These are phyloP conservation scores for Stygiomarasmius scandens DNA, from an alignment of 1,284 basidiomycete species.

Conservation along the genomic window DNA sequence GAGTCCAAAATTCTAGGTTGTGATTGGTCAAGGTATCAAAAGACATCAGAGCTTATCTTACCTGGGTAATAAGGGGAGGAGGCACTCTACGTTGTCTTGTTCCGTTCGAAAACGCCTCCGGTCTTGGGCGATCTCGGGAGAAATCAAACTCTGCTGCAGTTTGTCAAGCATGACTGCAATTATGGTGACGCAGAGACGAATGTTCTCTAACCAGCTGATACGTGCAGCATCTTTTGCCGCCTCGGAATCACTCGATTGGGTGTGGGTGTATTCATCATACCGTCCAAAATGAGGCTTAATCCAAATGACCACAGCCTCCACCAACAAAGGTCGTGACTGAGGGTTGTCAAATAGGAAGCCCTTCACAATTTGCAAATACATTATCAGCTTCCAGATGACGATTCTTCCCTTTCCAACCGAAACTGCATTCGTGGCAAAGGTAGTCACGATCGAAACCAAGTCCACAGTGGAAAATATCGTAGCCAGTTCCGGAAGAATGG, in stretches of 20 bases:
- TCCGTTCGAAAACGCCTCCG: conserved; percentile 72
- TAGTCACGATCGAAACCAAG: conserved; percentile 82
- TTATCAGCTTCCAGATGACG: conserved; percentile 90
- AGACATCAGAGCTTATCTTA: conserved; percentile 42
- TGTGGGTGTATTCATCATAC: conserved; percentile 80
- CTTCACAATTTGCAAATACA: conserved; percentile 91
- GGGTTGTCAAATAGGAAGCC: conserved; percentile 86
- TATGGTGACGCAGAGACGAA: conserved; percentile 82
- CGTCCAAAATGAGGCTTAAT: conserved; percentile 94
- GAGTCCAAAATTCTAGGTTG: conserved; percentile 75
- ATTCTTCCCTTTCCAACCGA: conserved; percentile 83
- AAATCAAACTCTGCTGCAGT: conserved; percentile 80
- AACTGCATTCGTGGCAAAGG: conserved; percentile 82
- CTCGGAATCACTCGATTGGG: conserved; percentile 65
- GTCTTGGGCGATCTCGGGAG: conserved; percentile 66
- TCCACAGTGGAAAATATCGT: conserved; percentile 82
- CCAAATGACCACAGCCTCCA: conserved; percentile 91
- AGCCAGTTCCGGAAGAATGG: conserved; percentile 85
- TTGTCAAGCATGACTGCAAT: conserved; percentile 92
- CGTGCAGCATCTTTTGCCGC: conserved; percentile 70
- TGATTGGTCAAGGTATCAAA: neutral
- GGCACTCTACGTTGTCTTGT: conserved; percentile 91
- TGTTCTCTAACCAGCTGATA: conserved; percentile 90
- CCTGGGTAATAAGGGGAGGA: conserved; percentile 87
- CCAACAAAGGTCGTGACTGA: conserved; percentile 77